These are phyloP conservation scores for Phytophthora lateralis DNA, from an alignment of 352 stramenopile species.

Conservation along the genomic window DNA sequence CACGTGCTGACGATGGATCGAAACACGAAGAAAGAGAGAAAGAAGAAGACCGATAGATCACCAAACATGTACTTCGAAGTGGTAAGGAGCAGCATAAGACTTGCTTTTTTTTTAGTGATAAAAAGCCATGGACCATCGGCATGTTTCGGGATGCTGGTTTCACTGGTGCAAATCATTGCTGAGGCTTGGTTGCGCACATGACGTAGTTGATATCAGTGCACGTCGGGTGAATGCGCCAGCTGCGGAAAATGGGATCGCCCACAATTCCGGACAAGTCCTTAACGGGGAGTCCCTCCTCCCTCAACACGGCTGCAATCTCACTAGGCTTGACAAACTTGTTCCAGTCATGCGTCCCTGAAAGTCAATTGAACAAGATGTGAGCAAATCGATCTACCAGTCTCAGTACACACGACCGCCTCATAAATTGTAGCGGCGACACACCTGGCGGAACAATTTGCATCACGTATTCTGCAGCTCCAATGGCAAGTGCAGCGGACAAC, in stretches of 20 bases:
- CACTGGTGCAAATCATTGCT: conserved; percentile 23
- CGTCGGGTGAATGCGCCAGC: conserved; percentile 74
- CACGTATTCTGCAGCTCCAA: conserved; percentile 81
- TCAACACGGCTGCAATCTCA: conserved; percentile 64
- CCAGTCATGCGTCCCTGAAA: conserved; percentile 80
- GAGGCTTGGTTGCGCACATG: conserved; percentile 71
- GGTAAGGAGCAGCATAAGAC: conserved; percentile 6
- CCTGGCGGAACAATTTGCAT: conserved; percentile 74
- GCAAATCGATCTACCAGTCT: not conserved
- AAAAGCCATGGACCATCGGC: not conserved
- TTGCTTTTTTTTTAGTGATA: not conserved
- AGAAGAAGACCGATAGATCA: conserved; percentile 19
- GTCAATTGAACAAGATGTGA: not conserved
- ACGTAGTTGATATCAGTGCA: conserved; percentile 88
- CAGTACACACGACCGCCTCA: not conserved
- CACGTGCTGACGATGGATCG: conserved; percentile 9
- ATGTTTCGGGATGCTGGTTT: conserved; percentile 9
- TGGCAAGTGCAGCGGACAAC: conserved; percentile 66
- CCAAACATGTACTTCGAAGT: not conserved
- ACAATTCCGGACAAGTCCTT: conserved; percentile 84
- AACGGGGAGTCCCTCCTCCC: conserved; percentile 58
- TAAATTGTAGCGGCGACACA: conserved; percentile 5
- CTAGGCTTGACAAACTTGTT: conserved; percentile 82
- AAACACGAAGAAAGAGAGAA: conserved; percentile 4
- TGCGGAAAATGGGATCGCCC: conserved; percentile 71